Percentiles rank a stretch among this genome's conserved stretches.
Evolutionary conservation across 192 early-diverging fungal genomes (phyloP).

Genomic region (Coemansia sp.): DNA sequence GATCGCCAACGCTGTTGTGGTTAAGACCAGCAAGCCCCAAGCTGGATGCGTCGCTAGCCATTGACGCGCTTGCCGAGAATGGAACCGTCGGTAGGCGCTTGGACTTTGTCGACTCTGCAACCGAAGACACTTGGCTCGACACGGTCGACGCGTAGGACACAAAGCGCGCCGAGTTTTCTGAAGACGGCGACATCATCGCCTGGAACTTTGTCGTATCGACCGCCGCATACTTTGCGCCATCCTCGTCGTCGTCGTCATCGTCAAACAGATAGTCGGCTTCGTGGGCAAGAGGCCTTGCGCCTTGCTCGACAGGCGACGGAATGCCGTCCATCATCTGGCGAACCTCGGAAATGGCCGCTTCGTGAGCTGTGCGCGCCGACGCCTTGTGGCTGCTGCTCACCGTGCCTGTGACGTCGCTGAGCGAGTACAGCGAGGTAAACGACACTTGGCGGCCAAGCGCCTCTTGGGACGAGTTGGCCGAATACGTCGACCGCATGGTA

Average conservation of each 20-base stretch:
- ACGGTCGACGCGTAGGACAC: conserved; percentile 32
- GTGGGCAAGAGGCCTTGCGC: conserved; percentile 4
- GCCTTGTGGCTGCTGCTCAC: conserved; percentile 4
- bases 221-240: neutral
- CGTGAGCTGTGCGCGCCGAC: conserved; percentile 20
- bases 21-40: conserved; percentile 20
- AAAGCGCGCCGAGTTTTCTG: conserved; percentile 37
- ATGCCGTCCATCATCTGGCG: conserved; percentile 50
- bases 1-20: conserved; percentile 32
- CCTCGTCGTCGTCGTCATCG: conserved; percentile 28
- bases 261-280: conserved; percentile 53
- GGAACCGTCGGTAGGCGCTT: conserved; percentile 20
- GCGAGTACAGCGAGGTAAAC: conserved; percentile 40
- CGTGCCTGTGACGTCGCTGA: conserved; percentile 22
- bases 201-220: conserved; percentile 24
- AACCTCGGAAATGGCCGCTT: conserved; percentile 40
- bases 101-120: conserved; percentile 13
- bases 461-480: conserved; percentile 8
- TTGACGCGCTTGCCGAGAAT: conserved; percentile 21
- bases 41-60: conserved; percentile 35
- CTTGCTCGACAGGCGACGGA: conserved; percentile 39
- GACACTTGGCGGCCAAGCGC: conserved; percentile 21
- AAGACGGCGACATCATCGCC: conserved; percentile 40
- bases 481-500: conserved; percentile 21
- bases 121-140: conserved; percentile 30